Evolutionary conservation across 148 eudicot species (phyloP), one percentile per base, ranked within the genome.

Genomic region (Polygonum maritimum): DNA sequence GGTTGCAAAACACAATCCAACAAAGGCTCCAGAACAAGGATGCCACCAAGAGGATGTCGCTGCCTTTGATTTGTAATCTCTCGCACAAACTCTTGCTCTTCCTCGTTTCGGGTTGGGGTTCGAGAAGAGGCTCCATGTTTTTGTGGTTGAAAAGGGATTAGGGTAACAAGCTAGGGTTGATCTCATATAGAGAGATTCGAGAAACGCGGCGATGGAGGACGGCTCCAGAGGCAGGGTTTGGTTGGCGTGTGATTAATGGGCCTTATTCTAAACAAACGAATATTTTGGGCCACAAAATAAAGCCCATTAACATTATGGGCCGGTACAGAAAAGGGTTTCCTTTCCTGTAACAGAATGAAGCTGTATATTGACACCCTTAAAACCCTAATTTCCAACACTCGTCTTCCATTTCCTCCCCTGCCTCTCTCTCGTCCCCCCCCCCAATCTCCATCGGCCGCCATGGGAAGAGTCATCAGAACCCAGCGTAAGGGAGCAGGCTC

Each of bases 401-500:
- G 5, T 5, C 26, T 19, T 26, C 60, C 60, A 54, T 54, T 54
- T 54, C 26, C 60, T 54, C 0, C 60, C 5, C 60, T n/a, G 21
- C 58, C 22, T 4, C 58, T 14, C 55, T 52, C 58, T 52, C 58
- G 18, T 21, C n/a, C 4, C 8, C 58, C 58, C 26, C 7, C n/a
- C 16, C n/a, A 18, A 49, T 13, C 55, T n/a, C 55, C 22, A 8
- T 10, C 60, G 22, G 19, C 60, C 71, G 71, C 71, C 40, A 67
- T 67, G 71, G 71, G 71, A 31, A 67, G 71, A 38, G 71, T 67
- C n/a, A 67, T 67, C 71, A 31, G 71, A 67, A 16, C 71, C 10
- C 71, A 67, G 2, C 71, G 71, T 67, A 78, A 78, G 80, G 80
- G 80, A 38, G 80, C 80, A 26, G 80, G 76, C 35, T 78, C 80